Evolutionary conservation across 1,139 yeast genomes (phyloP), one percentile per base, ranked within the genome.

Genomic region (Saccharomycopsis crataegensis): DNA sequence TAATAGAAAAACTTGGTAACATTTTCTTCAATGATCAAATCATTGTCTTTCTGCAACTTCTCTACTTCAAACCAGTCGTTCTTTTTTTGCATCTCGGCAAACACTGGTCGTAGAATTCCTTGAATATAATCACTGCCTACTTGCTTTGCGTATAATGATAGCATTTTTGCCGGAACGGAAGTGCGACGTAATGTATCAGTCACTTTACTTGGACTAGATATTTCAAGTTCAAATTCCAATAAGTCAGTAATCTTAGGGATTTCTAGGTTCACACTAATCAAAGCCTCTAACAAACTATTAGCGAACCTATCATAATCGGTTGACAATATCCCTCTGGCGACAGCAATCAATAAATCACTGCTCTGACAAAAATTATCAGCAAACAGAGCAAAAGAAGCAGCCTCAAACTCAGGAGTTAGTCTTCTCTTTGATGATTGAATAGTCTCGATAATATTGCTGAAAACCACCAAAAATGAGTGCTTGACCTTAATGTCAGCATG

Each of bases 141-240:
- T 33, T 77, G 73, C 60, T 83, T 81, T 0, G 95, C 86, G 62
- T 83, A 83, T 46, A 86, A 75, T 0, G 93, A 85, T 52, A 88
- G 72, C 50, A 89, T 74, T 62, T 91, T 78, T 0, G 96, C 88
- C 43, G 93, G 86, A 33, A 89, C 86, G 53, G 93, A 84, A 65
- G 89, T 89, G 57, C 95, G 77, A 63, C 96, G 75, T 61, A 89
- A 74, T 38, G 88, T 78, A 63, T 87, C 95, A 44, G 86, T 78
- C 12, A 88, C 78, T 57, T 86, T 77, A 0, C 78, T 69, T 0
- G 87, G 82, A 38, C 70, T 72, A 45, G 72, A 66, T 34, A 88
- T 83, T 16, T 53, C 48, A 5, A 56, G 28, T 65, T 89, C 96
- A 56, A 79, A 81, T 28, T 71, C 71, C 22, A 89, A 72, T 51